Base-by-base conservation (phyloP, 805 yeast genomes). In the Schwanniomyces yamadae region DNA sequence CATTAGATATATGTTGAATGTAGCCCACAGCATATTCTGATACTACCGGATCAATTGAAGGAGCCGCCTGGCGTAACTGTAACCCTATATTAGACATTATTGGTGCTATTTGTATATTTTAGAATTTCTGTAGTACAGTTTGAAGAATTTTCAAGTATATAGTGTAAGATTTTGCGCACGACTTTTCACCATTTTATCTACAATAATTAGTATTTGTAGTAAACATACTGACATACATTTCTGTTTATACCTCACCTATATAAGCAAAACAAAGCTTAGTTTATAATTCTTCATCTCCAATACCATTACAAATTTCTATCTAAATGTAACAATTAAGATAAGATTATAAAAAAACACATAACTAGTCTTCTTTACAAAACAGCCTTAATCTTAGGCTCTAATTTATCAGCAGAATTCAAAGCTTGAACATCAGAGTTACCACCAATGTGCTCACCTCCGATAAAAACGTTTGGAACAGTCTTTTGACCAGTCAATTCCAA, bases 381-480 rank as follows among this genome's bases (percentile, higher is more conserved):
- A 47, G 69, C 67, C 51, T 63, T 64, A 44, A 64, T 57, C 45
- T 58, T 53, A 25, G 46, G 39, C 40, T 73, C 77, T 55, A 87
- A 75, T 61, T 80, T 58, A 49, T 84, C 93, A 30, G 61, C 51
- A 16, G 79, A 71, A 48, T 77, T 71, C 59, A 90, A 74, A 35
- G 75, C 71, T 66, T 89, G 95, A 46, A 91, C 69, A 50, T 87
- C 96, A 25, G 90, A 82, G 75, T 89, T 87, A 44, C 99, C 99
- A 42, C 99, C 99, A 54, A 91, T 79, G 71, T 89, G 96, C 66
- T 90, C 75, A 42, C 96, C 96, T 31, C 73, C 80, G 59, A 91
- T 88, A 69, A 84, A 91, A 50, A 91, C 76, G 60, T 84, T 89
- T 44, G 99, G 99, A 44, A 91, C 98, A 25, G 97, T 88, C 49